These are phyloP conservation scores for Colletotrichum phormii DNA, from an alignment of 2,329 filamentous ascomycete species.

Conservation along the genomic window DNA sequence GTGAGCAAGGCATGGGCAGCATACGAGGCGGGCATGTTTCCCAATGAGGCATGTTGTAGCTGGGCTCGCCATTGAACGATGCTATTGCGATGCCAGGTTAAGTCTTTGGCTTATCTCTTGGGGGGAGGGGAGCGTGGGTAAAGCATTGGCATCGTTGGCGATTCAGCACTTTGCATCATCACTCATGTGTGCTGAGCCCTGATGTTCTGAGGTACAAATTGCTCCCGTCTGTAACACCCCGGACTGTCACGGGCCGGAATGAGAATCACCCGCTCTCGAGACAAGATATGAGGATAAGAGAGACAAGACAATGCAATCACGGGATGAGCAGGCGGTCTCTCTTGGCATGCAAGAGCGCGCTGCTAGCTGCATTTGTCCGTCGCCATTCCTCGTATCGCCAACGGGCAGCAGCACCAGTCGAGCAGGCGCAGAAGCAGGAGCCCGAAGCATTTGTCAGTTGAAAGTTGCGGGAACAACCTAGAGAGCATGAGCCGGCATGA, in stretches of 20 bases:
- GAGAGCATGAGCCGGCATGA: background rate
- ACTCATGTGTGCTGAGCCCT: too few species aligned
- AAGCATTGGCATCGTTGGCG: background rate
- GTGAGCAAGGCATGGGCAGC: background rate
- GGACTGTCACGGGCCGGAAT: background rate
- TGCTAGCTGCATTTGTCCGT: background rate
- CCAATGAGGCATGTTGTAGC: constrained; percentile 1
- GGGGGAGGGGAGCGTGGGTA: background rate
- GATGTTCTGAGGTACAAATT: too few species aligned
- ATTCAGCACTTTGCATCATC: background rate
- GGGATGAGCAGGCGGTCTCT: background rate
- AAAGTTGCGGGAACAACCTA: background rate
- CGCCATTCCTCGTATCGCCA: constrained; percentile 13
- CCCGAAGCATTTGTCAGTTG: too few species aligned
- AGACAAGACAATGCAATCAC: background rate
- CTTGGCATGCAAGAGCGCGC: constrained; percentile 22
- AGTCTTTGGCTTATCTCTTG: background rate
- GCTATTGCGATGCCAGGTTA: constrained; percentile 11
- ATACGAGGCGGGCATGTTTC: background rate
- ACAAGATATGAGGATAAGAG: background rate
- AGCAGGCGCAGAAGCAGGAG: background rate
- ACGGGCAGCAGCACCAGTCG: background rate
- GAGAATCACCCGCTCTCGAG: background rate
- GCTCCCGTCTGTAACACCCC: too few species aligned
- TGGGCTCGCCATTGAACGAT: background rate